Conservation (phyloP, 2,329 filamentous ascomycete genomes). For the Colletotrichum liaoningense region DNA sequence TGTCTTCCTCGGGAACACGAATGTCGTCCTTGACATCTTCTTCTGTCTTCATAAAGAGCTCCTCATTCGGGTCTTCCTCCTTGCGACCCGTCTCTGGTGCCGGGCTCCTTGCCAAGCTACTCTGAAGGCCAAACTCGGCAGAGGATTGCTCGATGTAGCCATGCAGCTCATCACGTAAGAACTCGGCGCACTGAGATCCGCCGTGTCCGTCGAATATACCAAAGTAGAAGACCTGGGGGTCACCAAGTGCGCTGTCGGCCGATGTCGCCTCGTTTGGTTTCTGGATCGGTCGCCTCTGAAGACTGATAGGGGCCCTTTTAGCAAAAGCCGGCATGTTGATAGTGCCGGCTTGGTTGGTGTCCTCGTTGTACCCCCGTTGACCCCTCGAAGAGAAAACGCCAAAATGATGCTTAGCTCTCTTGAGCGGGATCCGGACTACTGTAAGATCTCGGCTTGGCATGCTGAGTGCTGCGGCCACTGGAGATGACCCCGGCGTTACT, state of each 20-base stretch:
- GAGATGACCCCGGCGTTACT: constrained; percentile 62
- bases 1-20: constrained; percentile 46
- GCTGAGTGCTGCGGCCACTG: constrained; percentile 69
- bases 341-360: constrained; percentile 92
- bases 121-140: constrained; percentile 79
- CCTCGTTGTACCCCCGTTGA: constrained; percentile 90
- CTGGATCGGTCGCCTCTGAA: constrained; percentile 58
- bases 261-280: constrained; percentile 70
- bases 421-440: constrained; percentile 92
- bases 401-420: constrained; percentile 96
- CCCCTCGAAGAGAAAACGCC: constrained; percentile 84
- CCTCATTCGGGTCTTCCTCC: constrained; percentile 43
- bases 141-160: constrained; percentile 89
- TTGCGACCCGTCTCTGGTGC: constrained; percentile 43
- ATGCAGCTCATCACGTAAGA: constrained; percentile 86
- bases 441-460: constrained; percentile 81
- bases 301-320: constrained; percentile 78
- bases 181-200: constrained; percentile 87
- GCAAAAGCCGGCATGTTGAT: constrained; percentile 95
- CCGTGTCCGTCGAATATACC: constrained; percentile 97
- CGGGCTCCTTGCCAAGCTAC: constrained; percentile 71
- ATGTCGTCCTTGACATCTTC: constrained; percentile 56
- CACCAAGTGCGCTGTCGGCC: constrained; percentile 83
- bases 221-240: constrained; percentile 98
- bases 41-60: constrained; percentile 61